Conservation (phyloP, 257 asterid species). For the Solanum habrochaites region DNA sequence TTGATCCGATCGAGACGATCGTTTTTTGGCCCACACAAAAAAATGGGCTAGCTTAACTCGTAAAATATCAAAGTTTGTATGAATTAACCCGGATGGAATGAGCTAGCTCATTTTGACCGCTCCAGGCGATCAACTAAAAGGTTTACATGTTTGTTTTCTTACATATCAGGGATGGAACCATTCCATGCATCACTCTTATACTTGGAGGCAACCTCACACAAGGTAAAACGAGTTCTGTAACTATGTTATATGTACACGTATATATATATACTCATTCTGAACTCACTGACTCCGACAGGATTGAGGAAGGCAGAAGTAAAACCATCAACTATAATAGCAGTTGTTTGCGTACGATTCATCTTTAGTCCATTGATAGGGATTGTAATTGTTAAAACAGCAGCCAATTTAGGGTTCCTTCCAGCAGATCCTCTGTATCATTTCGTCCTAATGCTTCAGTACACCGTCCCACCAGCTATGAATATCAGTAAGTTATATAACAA, state of each 20-base stretch:
- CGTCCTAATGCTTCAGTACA: slow-evolving; percentile 70
- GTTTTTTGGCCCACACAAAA: too few species aligned
- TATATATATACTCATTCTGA: not conserved
- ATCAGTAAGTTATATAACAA: slow-evolving; percentile 27
- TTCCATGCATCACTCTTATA: slow-evolving; percentile 80
- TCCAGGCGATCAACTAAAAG: not conserved
- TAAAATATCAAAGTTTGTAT: too few species aligned
- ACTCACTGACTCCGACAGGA: slow-evolving; percentile 26
- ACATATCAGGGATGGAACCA: slow-evolving; percentile 56
- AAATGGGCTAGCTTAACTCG: too few species aligned
- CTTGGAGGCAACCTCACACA: slow-evolving; percentile 84
- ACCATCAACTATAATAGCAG: slow-evolving; percentile 23
- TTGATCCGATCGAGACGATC: too few species aligned
- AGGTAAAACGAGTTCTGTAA: slow-evolving; percentile 28
- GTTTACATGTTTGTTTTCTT: not conserved
- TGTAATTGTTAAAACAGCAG: slow-evolving; percentile 54
- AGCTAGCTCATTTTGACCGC: too few species aligned
- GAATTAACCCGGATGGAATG: too few species aligned
- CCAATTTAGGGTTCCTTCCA: slow-evolving; percentile 58
- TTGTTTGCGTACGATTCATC: slow-evolving; percentile 48
- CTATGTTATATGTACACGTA: not conserved
- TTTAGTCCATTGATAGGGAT: slow-evolving; percentile 67
- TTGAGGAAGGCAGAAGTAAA: slow-evolving; percentile 41
- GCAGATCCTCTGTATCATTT: slow-evolving; percentile 77
- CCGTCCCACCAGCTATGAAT: slow-evolving; percentile 90